Base-by-base conservation (phyloP, 169 alveolate species). In the Plasmodium chabaudi region DNA sequence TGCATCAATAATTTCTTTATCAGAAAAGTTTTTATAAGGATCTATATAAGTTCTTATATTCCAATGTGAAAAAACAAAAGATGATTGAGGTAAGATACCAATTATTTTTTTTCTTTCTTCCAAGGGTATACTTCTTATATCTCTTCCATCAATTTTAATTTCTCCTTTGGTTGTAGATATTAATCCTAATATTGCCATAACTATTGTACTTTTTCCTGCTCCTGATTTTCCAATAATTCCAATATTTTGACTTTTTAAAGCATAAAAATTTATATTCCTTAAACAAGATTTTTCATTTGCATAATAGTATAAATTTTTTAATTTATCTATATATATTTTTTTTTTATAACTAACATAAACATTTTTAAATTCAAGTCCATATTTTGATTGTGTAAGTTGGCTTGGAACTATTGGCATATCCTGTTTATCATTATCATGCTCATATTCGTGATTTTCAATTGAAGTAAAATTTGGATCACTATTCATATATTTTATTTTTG, bases 191-290 rank as follows among this genome's bases (percentile, higher is more conserved):
- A 92, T 88, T 0, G 95, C 87, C 27, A 92, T 46, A 34, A 92
- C 55, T 46, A 74, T 73, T 13, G 95, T 92, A 34, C 94, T 89
- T 44, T 92, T 92, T 1, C 95, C 95, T 61, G 94, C 82, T 0
- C 95, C 95, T 19, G 95, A 71, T 71, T 87, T 92, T 0, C 95
- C 95, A 9, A 92, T 90, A 17, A 92, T 88, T 12, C 95, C 95
- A n/a, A 92, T 87, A 4, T 92, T 92, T 34, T 92, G 94, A 67
- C 72, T 75, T 57, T 90, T 89, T 9, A 89, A 82, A 3, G 95
- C 95, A 65, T 75, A 88, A 21, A 86, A 60, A 73, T 92, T 92
- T n/a, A 92, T 88, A 34, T 92, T 79, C 17, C 65, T 21, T 15
- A 92, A 69, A n/a, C 93, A 86, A 0, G 93, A 88, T 7, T 90